Conservation (phyloP, 1,284 basidiomycete genomes). For the Spongiforma sp. region DNA sequence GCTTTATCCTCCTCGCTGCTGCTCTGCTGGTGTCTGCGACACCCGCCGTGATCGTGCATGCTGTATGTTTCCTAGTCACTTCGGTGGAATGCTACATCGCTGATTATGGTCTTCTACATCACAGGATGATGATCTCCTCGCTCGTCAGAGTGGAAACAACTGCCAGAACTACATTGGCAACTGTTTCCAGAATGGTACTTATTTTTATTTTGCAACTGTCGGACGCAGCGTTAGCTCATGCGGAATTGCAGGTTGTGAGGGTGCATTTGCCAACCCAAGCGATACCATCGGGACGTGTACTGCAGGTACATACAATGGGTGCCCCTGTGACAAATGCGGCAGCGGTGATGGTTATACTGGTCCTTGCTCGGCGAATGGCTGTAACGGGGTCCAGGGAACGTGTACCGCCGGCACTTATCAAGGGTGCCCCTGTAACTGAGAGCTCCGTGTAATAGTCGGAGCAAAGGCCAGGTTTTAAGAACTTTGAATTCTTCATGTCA, state of each 20-base stretch:
- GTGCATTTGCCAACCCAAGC: background rate
- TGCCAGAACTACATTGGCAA: constrained; percentile 4
- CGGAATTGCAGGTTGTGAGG: constrained; percentile 3
- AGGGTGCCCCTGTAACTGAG: no score
- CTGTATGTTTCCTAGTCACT: background rate
- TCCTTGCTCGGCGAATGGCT: background rate
- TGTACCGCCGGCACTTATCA: no score
- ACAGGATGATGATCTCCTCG: background rate
- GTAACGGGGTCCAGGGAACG: no score
- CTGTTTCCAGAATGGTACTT: constrained; percentile 9
- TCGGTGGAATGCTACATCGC: no score
- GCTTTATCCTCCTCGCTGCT: constrained; percentile 3
- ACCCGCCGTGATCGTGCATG: background rate
- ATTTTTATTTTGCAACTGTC: background rate
- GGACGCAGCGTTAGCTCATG: background rate
- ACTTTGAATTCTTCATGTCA: no score
- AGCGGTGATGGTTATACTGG: background rate
- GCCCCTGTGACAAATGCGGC: constrained; percentile 5
- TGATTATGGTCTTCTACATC: background rate
- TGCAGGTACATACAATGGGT: background rate
- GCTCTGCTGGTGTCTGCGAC: constrained; percentile 5
- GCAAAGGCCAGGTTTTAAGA: no score
- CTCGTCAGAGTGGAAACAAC: background rate
- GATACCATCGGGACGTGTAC: constrained; percentile 1
- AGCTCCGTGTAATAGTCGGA: no score